These are phyloP conservation scores for Didymella keratinophila DNA, from an alignment of 2,329 filamentous ascomycete species.

Conservation along the genomic window DNA sequence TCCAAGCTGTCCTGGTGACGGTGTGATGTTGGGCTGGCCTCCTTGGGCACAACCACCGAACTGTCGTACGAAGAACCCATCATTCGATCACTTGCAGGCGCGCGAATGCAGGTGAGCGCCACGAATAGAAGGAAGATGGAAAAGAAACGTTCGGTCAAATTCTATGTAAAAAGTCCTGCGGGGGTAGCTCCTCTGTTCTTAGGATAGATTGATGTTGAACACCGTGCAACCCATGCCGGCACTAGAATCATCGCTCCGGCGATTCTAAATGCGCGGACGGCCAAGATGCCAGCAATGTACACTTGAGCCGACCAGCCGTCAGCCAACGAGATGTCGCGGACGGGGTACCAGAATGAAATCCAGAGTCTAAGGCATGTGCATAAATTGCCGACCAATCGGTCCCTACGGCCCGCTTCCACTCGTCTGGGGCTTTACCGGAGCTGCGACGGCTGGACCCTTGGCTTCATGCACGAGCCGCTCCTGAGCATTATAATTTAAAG, in stretches of 20 bases:
- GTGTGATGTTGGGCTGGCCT: slow-evolving; percentile 15
- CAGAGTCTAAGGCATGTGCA: background rate
- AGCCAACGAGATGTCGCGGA: slow-evolving; percentile 23
- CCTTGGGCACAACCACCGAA: slow-evolving; percentile 22
- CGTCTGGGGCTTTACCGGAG: slow-evolving; percentile 2
- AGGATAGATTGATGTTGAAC: slow-evolving; percentile 16
- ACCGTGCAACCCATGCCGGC: slow-evolving; percentile 20
- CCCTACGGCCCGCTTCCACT: slow-evolving; percentile 23
- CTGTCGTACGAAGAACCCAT: slow-evolving; percentile 31
- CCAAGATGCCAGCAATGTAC: slow-evolving; percentile 15
- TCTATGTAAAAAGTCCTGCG: slow-evolving; percentile 13
- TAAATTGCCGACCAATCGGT: slow-evolving; percentile 10
- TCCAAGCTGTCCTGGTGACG: slow-evolving; percentile 26
- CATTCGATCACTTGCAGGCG: slow-evolving; percentile 23
- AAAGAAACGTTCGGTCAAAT: slow-evolving; percentile 13
- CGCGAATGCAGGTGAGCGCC: slow-evolving; percentile 22
- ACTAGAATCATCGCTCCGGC: slow-evolving; percentile 16
- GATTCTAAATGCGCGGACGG: slow-evolving; percentile 12
- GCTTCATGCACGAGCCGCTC: slow-evolving; percentile 16
- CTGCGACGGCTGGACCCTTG: slow-evolving; percentile 25
- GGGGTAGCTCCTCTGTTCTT: slow-evolving; percentile 3
- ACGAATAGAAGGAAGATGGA: slow-evolving; percentile 12
- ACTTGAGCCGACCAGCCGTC: background rate
- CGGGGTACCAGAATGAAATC: background rate
- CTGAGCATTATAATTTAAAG: slow-evolving; percentile 18